phyloP scores from a whole-genome alignment of 208 protist genomes.

The Acanthamoeba pearcei region DNA sequence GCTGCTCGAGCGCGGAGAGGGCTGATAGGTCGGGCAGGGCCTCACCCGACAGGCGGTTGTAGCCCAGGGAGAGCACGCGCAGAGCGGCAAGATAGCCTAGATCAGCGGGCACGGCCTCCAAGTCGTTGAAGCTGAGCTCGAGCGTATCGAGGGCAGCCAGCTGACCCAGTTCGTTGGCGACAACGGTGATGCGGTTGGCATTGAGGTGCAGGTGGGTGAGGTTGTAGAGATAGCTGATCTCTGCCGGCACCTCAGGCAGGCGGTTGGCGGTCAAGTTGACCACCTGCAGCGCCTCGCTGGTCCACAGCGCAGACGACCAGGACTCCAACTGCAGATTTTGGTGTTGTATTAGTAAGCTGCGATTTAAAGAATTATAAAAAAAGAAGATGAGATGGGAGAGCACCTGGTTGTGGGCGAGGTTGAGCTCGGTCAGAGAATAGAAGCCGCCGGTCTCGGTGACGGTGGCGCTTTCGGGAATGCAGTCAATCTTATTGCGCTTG shows the following conservation, averaged over 20 bases:
- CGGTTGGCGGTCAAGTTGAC: constrained; percentile 41
- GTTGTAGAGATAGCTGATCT: constrained; percentile 69
- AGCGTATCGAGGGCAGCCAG: constrained; percentile 27
- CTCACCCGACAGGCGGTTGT: constrained; percentile 9
- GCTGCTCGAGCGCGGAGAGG: not conserved
- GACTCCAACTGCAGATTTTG: not conserved
- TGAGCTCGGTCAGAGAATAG: constrained; percentile 41
- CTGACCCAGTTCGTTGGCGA: constrained; percentile 22
- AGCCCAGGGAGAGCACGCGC: constrained; percentile 51
- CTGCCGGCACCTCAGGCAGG: constrained; percentile 27
- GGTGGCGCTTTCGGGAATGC: constrained; percentile 40
- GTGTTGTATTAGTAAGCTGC: too few relatives aligned
- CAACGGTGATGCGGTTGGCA: constrained; percentile 16
- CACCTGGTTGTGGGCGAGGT: constrained; percentile 53
- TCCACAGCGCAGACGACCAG: constrained; percentile 42
- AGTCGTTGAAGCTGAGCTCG: constrained; percentile 7
- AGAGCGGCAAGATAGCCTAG: constrained; percentile 13
- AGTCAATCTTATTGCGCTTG: constrained; percentile 26
- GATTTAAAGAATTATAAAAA: too few relatives aligned
- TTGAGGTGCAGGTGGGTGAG: constrained; percentile 46
- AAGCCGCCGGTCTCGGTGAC: constrained; percentile 61
- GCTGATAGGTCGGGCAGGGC: constrained; percentile 41
- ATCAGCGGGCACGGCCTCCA: not conserved
- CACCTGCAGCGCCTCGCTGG: constrained; percentile 29
- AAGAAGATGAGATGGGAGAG: not conserved